Evolutionary conservation across 164 flowering plant genomes (phyloP).

Genomic region (Sextonia rubra): DNA sequence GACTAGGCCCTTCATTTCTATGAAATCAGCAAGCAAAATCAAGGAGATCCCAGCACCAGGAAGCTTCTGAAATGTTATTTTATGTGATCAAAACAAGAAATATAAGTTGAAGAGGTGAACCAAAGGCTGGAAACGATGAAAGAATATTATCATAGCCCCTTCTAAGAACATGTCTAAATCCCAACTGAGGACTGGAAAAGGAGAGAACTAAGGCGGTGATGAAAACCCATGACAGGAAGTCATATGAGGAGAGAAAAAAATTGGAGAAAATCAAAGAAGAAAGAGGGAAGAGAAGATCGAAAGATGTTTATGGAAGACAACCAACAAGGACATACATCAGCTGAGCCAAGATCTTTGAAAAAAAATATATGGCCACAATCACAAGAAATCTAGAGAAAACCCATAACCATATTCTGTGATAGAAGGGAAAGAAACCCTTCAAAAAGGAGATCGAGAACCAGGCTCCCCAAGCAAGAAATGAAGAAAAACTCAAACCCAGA

Average conservation of each 20-base stretch:
- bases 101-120: background rate
- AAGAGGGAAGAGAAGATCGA: background rate
- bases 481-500: background rate
- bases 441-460: background rate
- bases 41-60: background rate
- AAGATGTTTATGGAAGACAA: background rate
- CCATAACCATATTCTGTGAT: background rate
- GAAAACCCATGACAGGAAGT: constrained; percentile 1
- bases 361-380: background rate
- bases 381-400: constrained; percentile 1
- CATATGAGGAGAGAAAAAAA: background rate
- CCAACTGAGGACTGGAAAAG: background rate
- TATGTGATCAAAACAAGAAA: background rate
- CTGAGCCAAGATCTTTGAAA: background rate
- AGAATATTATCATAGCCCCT: background rate
- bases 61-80: constrained; percentile 6
- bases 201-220: background rate
- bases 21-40: background rate
- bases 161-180: background rate
- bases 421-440: background rate
- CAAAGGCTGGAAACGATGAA: no score
- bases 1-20: background rate
- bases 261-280: background rate
- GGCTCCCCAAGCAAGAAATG: background rate
- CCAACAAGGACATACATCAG: background rate